A percentile compares a stretch with the other conserved stretches of the same genome.
These are phyloP conservation scores for Lojkania enalia DNA, from an alignment of 2,329 filamentous ascomycete genomes.

Conservation along the genomic window DNA sequence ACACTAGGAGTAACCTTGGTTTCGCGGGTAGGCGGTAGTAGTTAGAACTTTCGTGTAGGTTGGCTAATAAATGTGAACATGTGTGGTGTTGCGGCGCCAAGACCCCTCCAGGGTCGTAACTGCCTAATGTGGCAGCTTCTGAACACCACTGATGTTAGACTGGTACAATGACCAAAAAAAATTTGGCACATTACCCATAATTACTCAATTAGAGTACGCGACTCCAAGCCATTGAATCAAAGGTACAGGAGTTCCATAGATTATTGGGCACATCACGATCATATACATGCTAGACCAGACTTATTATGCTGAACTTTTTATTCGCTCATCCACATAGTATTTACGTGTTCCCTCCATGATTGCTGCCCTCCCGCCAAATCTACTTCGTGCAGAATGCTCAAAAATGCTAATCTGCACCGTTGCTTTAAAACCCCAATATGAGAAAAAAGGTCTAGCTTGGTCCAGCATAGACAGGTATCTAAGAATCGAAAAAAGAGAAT, in stretches of 20 bases:
- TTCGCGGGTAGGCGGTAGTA: background rate
- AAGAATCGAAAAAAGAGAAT: constrained; percentile 42
- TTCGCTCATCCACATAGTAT: constrained; percentile 1
- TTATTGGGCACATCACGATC: constrained; percentile 14
- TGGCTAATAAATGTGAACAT: background rate
- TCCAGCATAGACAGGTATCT: constrained; percentile 46
- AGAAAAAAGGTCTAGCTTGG: constrained; percentile 41
- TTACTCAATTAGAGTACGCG: too few relatives aligned
- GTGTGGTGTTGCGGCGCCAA: background rate
- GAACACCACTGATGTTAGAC: background rate
- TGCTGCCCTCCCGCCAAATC: constrained; percentile 1
- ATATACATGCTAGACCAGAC: background rate
- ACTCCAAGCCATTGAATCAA: too few relatives aligned
- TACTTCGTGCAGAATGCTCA: constrained; percentile 24
- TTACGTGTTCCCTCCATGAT: background rate
- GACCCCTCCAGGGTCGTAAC: background rate
- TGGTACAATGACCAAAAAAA: too few relatives aligned
- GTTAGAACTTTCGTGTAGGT: too few relatives aligned
- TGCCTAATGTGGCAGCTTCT: background rate
- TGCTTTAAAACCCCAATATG: constrained; percentile 4
- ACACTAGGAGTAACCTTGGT: too few relatives aligned
- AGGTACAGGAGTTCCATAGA: too few relatives aligned
- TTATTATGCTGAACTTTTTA: constrained; percentile 3
- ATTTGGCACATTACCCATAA: too few relatives aligned
- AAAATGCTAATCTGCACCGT: constrained; percentile 23